Evolutionary conservation across 768 basidiomycete species (phyloP).

Genomic region (Tricholoma bakamatsutake): DNA sequence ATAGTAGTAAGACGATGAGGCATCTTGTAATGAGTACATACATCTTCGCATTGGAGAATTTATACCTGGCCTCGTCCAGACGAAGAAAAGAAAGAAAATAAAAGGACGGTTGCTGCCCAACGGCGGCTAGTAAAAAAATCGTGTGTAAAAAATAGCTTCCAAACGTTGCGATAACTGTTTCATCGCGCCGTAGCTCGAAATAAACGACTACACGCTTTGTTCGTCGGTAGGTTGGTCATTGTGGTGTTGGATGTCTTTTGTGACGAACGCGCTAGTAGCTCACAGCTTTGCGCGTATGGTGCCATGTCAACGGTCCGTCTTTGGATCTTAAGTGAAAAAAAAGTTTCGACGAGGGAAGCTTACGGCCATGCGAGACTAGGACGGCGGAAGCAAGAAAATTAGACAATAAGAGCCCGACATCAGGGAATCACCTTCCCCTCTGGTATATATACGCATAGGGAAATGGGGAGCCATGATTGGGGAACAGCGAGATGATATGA

Average conservation of each 20-base stretch:
- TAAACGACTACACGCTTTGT: slow-evolving; percentile 34
- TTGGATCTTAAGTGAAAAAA: slow-evolving; percentile 28
- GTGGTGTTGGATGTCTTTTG: slow-evolving; percentile 45
- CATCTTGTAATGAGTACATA: slow-evolving; percentile 34
- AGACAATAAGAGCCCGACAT: slow-evolving; percentile 48
- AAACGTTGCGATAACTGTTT: slow-evolving; percentile 37
- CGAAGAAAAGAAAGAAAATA: slow-evolving; percentile 38
- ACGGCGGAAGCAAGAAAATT: slow-evolving; percentile 27
- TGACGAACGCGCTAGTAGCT: slow-evolving; percentile 24
- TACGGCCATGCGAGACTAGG: slow-evolving; percentile 22
- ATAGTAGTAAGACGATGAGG: slow-evolving; percentile 38
- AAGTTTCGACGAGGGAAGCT: slow-evolving; percentile 31
- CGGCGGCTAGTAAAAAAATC: slow-evolving; percentile 32
- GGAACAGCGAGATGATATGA: slow-evolving; percentile 24
- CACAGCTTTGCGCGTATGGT: slow-evolving; percentile 15
- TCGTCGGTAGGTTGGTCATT: slow-evolving; percentile 47
- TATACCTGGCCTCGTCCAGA: slow-evolving; percentile 35
- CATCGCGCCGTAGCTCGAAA: slow-evolving; percentile 34
- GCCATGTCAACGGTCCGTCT: slow-evolving; percentile 49
- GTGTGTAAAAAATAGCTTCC: slow-evolving; percentile 29
- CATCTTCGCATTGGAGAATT: slow-evolving; percentile 31
- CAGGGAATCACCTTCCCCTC: slow-evolving; percentile 36
- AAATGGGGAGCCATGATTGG: slow-evolving; percentile 28
- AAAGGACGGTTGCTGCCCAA: slow-evolving; percentile 39
- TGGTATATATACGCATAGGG: slow-evolving; percentile 28